Conservation (phyloP, 257 asterid genomes). For the Solanum phureja region DNA sequence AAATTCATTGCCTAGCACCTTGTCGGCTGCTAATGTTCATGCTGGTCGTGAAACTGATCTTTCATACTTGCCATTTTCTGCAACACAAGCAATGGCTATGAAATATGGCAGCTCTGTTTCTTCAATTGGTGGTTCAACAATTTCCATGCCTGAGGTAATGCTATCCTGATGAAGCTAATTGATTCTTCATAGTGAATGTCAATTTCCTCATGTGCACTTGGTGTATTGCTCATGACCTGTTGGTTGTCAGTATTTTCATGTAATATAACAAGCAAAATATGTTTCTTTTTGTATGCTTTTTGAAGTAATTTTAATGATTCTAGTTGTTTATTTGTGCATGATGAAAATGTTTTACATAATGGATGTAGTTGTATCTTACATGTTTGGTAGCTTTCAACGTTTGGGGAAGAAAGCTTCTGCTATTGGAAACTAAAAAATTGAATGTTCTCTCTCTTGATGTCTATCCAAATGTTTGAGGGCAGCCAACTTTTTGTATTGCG, state of each 20-base stretch:
- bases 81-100: slow-evolving; percentile 41
- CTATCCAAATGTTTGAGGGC: neutral
- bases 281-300: neutral
- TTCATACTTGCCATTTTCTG: slow-evolving; percentile 47
- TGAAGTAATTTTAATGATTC: neutral
- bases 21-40: slow-evolving; percentile 44
- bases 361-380: neutral
- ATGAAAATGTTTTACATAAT: neutral
- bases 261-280: neutral
- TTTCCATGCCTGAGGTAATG: slow-evolving; percentile 68
- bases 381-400: neutral
- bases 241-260: neutral
- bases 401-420: neutral
- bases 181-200: neutral
- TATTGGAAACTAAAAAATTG: neutral
- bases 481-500: neutral
- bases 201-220: neutral
- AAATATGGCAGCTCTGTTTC: slow-evolving; percentile 52
- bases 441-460: neutral
- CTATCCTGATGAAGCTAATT: neutral
- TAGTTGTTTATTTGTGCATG: neutral
- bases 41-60: slow-evolving; percentile 65
- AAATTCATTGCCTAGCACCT: slow-evolving; percentile 44
- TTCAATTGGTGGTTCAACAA: slow-evolving; percentile 39
- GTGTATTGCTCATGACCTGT: neutral